These are phyloP conservation scores for Amauroascus niger DNA, from an alignment of 2,329 filamentous ascomycete species.

Conservation along the genomic window DNA sequence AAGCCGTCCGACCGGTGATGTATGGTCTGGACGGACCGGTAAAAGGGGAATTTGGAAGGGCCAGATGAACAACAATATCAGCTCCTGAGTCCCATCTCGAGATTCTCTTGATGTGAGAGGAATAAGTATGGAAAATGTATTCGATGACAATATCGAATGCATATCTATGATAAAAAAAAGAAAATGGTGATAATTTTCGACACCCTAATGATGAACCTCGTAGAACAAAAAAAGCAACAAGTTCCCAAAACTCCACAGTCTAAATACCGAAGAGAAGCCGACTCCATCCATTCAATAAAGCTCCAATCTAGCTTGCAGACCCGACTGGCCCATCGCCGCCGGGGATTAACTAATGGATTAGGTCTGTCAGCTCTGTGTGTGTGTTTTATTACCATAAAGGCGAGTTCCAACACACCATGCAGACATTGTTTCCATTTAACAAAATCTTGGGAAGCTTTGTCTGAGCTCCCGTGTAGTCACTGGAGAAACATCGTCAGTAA, in stretches of 20 bases:
- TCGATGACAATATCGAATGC: too few species aligned
- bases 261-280: background rate
- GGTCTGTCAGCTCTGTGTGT: background rate
- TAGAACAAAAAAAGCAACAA: constrained; percentile 1
- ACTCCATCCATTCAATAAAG: background rate
- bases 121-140: too few species aligned
- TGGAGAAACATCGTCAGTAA: constrained; percentile 32
- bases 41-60: too few species aligned
- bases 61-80: too few species aligned
- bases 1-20: too few species aligned
- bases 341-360: constrained; percentile 55
- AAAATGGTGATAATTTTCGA: background rate
- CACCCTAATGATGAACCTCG: background rate
- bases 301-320: constrained; percentile 2
- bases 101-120: too few species aligned
- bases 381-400: background rate
- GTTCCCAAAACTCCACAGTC: constrained; percentile 5
- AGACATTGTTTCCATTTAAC: constrained; percentile 96
- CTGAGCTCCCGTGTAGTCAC: constrained; percentile 82
- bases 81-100: too few species aligned
- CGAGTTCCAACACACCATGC: constrained; percentile 64
- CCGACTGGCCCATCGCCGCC: constrained; percentile 60
- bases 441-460: constrained; percentile 89
- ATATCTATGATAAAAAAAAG: background rate
- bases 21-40: too few species aligned